A percentile compares a stretch with the other conserved stretches of the same genome.
phyloP scores from a whole-genome alignment of 164 flowering plant species.

The Aristolochia fimbriata region DNA sequence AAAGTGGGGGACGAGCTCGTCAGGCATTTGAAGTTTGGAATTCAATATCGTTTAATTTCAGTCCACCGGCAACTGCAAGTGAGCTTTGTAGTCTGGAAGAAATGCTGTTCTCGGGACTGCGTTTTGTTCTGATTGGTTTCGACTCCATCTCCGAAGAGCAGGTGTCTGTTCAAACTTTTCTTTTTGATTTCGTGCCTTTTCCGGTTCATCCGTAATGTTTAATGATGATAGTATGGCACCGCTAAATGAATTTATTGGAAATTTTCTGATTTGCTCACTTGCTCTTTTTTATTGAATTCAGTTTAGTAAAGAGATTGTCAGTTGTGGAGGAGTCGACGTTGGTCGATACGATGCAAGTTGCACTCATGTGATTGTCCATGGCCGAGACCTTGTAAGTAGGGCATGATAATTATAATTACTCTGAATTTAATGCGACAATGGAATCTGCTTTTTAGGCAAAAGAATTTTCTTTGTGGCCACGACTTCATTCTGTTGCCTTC shows the following conservation, averaged over 20 bases:
- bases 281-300: constrained; percentile 6
- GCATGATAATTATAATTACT: no score
- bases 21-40: neutral
- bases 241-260: neutral
- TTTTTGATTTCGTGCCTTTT: neutral
- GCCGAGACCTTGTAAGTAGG: constrained; percentile 20
- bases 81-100: neutral
- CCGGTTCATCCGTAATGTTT: neutral
- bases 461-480: no score
- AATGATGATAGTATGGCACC: neutral
- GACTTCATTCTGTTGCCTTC: neutral
- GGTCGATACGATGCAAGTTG: constrained; percentile 44
- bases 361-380: constrained; percentile 76
- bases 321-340: constrained; percentile 60
- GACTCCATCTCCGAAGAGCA: constrained; percentile 23
- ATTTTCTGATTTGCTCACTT: neutral
- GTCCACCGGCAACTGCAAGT: neutral
- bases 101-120: constrained; percentile 36
- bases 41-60: neutral
- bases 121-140: constrained; percentile 61
- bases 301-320: constrained; percentile 50
- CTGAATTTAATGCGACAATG: no score
- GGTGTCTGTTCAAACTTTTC: constrained; percentile 12
- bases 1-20: no score
- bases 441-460: no score